These are phyloP conservation scores for Emericellopsis terricola DNA, from an alignment of 495 filamentous ascomycete genomes.

Conservation along the genomic window DNA sequence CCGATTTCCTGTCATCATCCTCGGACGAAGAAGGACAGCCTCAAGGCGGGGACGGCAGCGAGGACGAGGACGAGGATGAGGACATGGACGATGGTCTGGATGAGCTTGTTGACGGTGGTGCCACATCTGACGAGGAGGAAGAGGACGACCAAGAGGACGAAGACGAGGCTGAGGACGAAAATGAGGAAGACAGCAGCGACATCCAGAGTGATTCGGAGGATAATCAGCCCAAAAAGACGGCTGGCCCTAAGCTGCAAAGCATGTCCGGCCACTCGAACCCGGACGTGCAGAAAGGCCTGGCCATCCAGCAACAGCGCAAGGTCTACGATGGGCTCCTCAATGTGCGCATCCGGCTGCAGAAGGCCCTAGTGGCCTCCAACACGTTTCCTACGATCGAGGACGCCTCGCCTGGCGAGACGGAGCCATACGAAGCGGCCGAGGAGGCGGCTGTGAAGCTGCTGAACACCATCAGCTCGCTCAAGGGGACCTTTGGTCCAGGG, in stretches of 20 bases:
- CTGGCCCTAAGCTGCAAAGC: background rate
- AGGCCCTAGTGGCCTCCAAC: slow-evolving; percentile 67
- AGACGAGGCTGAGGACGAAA: slow-evolving; percentile 13
- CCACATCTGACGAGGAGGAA: slow-evolving; percentile 16
- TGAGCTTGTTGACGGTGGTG: slow-evolving; percentile 8
- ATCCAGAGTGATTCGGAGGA: too few relatives aligned
- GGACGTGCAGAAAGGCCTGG: slow-evolving; percentile 70
- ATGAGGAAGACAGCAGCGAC: slow-evolving; percentile 20
- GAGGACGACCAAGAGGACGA: slow-evolving; percentile 16
- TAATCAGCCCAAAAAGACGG: background rate
- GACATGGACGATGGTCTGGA: slow-evolving; percentile 13
- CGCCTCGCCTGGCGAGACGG: slow-evolving; percentile 12
- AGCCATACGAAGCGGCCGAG: slow-evolving; percentile 60
- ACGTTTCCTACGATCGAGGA: slow-evolving; percentile 38
- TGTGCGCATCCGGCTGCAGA: slow-evolving; percentile 77
- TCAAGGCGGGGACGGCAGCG: slow-evolving; percentile 10
- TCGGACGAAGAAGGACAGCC: slow-evolving; percentile 12
- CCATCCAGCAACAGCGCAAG: slow-evolving; percentile 65
- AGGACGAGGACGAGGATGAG: slow-evolving; percentile 22
- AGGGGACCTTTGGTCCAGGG: slow-evolving; percentile 3
- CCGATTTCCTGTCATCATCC: slow-evolving; percentile 28
- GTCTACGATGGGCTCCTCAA: slow-evolving; percentile 79
- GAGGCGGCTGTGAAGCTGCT: slow-evolving; percentile 74
- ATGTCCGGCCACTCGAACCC: slow-evolving; percentile 22
- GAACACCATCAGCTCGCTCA: slow-evolving; percentile 42